Evolutionary conservation across 495 filamentous ascomycete genomes (phyloP), one percentile per base, ranked within the genome.

Genomic region (Amniculicola lignicola): DNA sequence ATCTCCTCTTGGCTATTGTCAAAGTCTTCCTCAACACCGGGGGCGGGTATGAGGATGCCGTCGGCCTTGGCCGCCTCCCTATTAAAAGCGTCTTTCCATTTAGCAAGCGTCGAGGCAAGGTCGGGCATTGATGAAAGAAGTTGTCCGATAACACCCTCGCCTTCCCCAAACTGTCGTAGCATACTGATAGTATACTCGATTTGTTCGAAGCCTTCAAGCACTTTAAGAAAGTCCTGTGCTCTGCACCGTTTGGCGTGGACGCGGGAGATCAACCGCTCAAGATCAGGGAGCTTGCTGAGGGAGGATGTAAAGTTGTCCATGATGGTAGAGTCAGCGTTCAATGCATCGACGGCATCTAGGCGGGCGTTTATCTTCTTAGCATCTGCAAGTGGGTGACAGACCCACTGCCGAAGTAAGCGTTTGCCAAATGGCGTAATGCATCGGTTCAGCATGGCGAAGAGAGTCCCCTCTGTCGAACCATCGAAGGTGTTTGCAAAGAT

Each of bases 361-460:
- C 94, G 78, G 44, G 93, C 88, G 66, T 97, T 94, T 75, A 97
- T 96, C 70, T 84, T 88, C 18, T 77, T 71, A 16, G 87, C 79
- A 72, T 96, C 87, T 55, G 89, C 86, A 25, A 99, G 77, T 0
- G 94, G 94, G 63, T 97, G 94, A 72, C 93, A 97, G 2, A 97
- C 87, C 94, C 94, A 99, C 69, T 96, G 91, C 33, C 90, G 85
- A 70, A 97, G 91, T 72, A 93, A 87, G 3, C 94, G 85, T 74
- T 99, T 99, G 46, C 92, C 94, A 63, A 97, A 99, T 0, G 94
- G 92, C 1, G 94, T 96, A 51, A 96, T 85, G 68, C 94, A 99
- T 21, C 89, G 81, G 69, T 99, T 97, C 11, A 99, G 77, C 35
- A 97, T 81, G 12, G 79, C 79, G 74, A 96, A 97, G 2, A 99